Percentiles rank a stretch among this genome's conserved stretches.
phyloP scores from a whole-genome alignment of 2,329 filamentous ascomycete genomes.

The Alternaria longipes region DNA sequence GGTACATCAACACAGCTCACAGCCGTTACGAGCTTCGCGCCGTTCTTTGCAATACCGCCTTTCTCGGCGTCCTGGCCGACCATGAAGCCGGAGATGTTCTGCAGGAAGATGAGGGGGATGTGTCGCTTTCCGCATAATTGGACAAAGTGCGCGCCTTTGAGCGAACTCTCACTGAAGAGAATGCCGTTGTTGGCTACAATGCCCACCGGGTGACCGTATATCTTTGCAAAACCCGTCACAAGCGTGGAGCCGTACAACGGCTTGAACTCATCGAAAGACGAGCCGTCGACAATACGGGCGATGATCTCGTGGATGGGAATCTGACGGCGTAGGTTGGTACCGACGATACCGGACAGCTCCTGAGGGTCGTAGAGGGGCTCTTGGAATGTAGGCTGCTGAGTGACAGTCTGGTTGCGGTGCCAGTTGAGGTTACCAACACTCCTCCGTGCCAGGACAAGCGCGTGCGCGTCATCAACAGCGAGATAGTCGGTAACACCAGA shows the following conservation, averaged over 20 bases:
- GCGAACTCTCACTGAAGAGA: conserved; percentile 84
- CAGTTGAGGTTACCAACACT: conserved; percentile 92
- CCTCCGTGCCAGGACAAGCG: conserved; percentile 82
- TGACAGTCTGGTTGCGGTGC: conserved; percentile 60
- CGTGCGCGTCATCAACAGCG: conserved; percentile 92
- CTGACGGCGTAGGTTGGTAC: conserved; percentile 86
- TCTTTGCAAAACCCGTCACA: conserved; percentile 86
- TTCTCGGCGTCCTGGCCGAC: conserved; percentile 91
- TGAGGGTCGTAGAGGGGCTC: conserved; percentile 82
- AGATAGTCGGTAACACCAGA: conserved; percentile 96
- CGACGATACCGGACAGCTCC: conserved; percentile 88
- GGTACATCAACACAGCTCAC: conserved; percentile 94
- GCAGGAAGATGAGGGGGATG: conserved; percentile 89
- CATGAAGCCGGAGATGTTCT: conserved; percentile 99
- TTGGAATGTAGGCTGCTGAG: conserved; percentile 60
- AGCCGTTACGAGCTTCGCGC: conserved; percentile 94
- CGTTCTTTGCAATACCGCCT: conserved; percentile 96
- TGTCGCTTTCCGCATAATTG: conserved; percentile 91
- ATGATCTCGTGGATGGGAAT: conserved; percentile 91
- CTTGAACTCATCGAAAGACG: conserved; percentile 93
- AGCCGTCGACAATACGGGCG: conserved; percentile 89
- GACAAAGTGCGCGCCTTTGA: conserved; percentile 97
- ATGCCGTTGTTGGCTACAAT: conserved; percentile 98
- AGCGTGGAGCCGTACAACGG: conserved; percentile 87
- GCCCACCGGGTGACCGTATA: conserved; percentile 89